These are phyloP conservation scores for Flaveria bidentis DNA, from an alignment of 129 eudicot species.

Conservation along the genomic window DNA sequence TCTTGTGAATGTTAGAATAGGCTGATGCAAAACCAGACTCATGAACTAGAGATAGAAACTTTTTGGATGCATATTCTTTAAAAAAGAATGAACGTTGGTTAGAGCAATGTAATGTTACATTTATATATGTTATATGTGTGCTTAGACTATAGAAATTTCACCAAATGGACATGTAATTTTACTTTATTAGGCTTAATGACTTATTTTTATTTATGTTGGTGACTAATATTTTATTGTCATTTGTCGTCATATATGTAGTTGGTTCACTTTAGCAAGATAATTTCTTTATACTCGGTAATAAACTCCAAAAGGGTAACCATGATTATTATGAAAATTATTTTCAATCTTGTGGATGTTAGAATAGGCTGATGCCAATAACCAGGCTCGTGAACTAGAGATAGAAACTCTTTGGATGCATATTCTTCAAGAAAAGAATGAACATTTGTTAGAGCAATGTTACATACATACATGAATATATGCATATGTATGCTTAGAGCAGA, in stretches of 20 bases:
- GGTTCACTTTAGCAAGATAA: slow-evolving; percentile 15
- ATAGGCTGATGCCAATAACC: not conserved
- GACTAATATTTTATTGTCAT: not conserved
- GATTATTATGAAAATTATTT: not conserved
- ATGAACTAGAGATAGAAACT: slow-evolving; percentile 1
- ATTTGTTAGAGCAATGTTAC: not conserved
- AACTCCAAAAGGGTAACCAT: too few species aligned
- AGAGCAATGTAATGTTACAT: not conserved
- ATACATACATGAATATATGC: not conserved
- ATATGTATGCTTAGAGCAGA: not conserved
- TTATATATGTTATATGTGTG: not conserved
- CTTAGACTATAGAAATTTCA: not conserved
- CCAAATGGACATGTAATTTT: slow-evolving; percentile 3
- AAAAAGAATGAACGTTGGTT: not conserved
- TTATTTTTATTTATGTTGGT: not conserved
- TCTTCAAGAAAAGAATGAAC: not conserved
- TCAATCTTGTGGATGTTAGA: not conserved
- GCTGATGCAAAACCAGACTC: not conserved
- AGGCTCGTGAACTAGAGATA: slow-evolving; percentile 7
- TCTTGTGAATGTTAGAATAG: not conserved
- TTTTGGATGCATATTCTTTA: not conserved
- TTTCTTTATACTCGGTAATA: too few species aligned
- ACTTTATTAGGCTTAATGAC: not conserved
- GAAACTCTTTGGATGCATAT: not conserved
- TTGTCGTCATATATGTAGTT: not conserved